phyloP scores from a whole-genome alignment of 345 rosid species.

The Rhizophora apiculata region DNA sequence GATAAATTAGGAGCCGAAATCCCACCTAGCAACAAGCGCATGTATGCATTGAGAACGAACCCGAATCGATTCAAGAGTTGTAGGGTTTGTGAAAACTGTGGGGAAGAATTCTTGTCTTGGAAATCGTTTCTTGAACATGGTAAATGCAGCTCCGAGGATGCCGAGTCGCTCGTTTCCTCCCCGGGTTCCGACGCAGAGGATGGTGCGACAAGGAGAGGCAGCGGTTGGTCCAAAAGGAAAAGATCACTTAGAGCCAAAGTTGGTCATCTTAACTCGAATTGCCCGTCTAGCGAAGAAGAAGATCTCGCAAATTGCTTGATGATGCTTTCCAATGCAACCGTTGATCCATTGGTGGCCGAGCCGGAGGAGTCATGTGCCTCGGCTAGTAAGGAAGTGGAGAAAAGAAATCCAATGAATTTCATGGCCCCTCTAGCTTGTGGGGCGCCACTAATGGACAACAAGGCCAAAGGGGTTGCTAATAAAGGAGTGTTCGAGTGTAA shows the following conservation, averaged over 20 bases:
- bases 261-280: conserved; percentile 29
- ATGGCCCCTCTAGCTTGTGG: conserved; percentile 33
- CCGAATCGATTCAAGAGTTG: conserved; percentile 62
- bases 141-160: conserved; percentile 52
- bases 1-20: conserved; percentile 33
- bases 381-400: conserved; percentile 59
- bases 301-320: conserved; percentile 93
- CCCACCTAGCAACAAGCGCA: conserved; percentile 46
- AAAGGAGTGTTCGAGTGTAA: conserved; percentile 84
- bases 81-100: conserved; percentile 69
- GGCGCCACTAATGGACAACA: conserved; percentile 23
- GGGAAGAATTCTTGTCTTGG: conserved; percentile 74
- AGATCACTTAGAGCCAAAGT: conserved; percentile 55
- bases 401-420: conserved; percentile 39
- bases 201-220: conserved; percentile 24
- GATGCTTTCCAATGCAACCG: conserved; percentile 75
- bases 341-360: conserved; percentile 45
- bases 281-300: conserved; percentile 76
- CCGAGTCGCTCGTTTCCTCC: conserved; percentile 44
- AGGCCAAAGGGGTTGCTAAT: conserved; percentile 37
- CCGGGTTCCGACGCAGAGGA: conserved; percentile 42
- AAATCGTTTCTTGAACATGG: conserved; percentile 78
- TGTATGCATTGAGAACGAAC: conserved; percentile 66
- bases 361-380: conserved; percentile 72
- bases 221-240: conserved; percentile 65